Conservation (phyloP, 1,139 yeast genomes). For the Nakaseomyces nivariensis region DNA sequence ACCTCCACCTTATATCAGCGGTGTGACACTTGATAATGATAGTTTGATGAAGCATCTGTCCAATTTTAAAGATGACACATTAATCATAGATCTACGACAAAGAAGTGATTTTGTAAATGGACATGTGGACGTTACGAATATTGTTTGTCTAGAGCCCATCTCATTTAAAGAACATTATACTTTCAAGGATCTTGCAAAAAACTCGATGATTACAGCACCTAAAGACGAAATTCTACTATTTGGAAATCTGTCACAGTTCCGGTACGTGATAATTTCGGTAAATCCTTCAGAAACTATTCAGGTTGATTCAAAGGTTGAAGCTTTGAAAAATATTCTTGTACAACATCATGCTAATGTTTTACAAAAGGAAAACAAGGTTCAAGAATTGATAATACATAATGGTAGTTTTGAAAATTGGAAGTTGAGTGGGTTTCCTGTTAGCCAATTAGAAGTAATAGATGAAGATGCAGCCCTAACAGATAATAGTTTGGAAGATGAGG, state of each 20-base stretch:
- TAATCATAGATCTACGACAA: constrained; percentile 59
- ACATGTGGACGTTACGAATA: constrained; percentile 45
- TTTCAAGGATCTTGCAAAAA: constrained; percentile 52
- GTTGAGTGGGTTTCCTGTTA: constrained; percentile 8
- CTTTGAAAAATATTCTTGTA: constrained; percentile 17
- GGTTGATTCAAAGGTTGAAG: constrained; percentile 15
- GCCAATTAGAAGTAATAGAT: constrained; percentile 14
- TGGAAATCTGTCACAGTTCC: constrained; percentile 43
- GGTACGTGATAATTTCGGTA: constrained; percentile 57
- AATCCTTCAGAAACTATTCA: constrained; percentile 5
- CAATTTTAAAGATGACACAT: constrained; percentile 17
- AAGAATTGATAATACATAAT: not conserved
- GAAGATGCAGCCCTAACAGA: constrained; percentile 6
- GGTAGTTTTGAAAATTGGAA: not conserved
- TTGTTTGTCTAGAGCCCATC: constrained; percentile 66
- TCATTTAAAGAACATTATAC: constrained; percentile 38
- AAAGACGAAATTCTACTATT: constrained; percentile 44
- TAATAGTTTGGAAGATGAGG: not conserved
- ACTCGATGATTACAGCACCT: constrained; percentile 46
- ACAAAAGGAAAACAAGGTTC: constrained; percentile 1
- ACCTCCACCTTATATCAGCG: not conserved
- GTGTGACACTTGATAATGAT: not conserved
- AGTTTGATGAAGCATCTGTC: constrained; percentile 11
- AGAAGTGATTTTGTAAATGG: constrained; percentile 46
- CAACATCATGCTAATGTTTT: constrained; percentile 16